Conservation (phyloP, 495 filamentous ascomycete genomes). For the Aspergillus asperescens region DNA sequence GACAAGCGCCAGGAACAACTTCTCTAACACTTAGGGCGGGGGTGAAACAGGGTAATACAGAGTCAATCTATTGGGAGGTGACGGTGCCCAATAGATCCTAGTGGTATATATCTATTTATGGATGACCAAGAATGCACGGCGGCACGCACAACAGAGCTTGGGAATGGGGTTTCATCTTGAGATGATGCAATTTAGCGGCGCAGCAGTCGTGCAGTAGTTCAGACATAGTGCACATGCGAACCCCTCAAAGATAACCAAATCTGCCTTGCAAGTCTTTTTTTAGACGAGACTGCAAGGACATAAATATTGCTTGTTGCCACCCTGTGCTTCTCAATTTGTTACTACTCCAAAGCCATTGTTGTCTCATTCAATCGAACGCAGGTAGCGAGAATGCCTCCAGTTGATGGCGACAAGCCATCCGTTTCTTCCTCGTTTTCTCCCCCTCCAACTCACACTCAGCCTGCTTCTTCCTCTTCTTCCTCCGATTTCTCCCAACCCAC, state of each 20-base stretch:
- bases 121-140: not conserved
- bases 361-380: no score
- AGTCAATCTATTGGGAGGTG: not conserved
- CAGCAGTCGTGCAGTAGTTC: conserved; percentile 3
- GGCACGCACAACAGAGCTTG: not conserved
- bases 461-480: not conserved
- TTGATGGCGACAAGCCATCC: not conserved
- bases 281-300: no score
- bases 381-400: not conserved
- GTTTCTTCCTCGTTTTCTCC: not conserved
- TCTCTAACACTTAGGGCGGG: not conserved
- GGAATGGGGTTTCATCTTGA: not conserved
- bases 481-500: no score
- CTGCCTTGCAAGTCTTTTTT: not conserved
- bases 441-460: not conserved
- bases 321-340: no score
- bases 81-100: not conserved
- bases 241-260: not conserved
- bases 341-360: not conserved
- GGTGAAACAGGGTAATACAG: not conserved
- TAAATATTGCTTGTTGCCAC: no score
- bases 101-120: not conserved
- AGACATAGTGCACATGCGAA: not conserved
- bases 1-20: conserved; percentile 2
- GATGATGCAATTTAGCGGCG: not conserved